Evolutionary conservation across 805 yeast species (phyloP).

Genomic region (Ogataea kodamae): DNA sequence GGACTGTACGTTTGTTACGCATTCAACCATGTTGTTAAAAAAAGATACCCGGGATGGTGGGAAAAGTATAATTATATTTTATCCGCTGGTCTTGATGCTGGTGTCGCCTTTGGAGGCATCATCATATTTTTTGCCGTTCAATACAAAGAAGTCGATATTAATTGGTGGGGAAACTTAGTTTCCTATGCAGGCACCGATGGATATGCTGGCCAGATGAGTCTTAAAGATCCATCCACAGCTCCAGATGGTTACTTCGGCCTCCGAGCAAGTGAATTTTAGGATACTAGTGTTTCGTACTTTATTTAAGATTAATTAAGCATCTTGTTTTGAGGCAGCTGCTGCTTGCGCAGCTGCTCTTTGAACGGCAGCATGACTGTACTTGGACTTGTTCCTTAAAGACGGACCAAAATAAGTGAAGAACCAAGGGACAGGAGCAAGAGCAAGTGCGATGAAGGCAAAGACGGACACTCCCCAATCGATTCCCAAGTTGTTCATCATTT

Average conservation of each 20-base stretch:
- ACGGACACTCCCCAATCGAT: constrained; percentile 78
- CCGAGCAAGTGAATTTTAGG: constrained; percentile 2
- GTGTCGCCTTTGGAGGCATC: constrained; percentile 61
- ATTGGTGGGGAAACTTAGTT: constrained; percentile 69
- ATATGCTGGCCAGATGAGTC: constrained; percentile 11
- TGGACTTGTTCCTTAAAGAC: constrained; percentile 49
- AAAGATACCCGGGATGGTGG: constrained; percentile 66
- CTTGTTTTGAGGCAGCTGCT: constrained; percentile 7
- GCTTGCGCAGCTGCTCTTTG: constrained; percentile 15
- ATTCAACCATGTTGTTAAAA: constrained; percentile 51
- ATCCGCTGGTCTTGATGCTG: constrained; percentile 64
- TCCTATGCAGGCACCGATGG: constrained; percentile 12
- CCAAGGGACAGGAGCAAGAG: constrained; percentile 75
- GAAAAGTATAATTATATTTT: constrained; percentile 67
- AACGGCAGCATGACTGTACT: constrained; percentile 56
- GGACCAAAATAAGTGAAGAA: constrained; percentile 59
- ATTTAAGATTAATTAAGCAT: background rate
- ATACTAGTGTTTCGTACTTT: background rate
- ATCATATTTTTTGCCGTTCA: constrained; percentile 51
- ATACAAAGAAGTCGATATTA: constrained; percentile 35
- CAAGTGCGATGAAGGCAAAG: constrained; percentile 62
- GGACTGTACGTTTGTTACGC: constrained; percentile 52
- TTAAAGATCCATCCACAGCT: constrained; percentile 7
- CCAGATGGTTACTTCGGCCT: constrained; percentile 14
- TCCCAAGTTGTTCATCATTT: constrained; percentile 70